A percentile compares a stretch with the other conserved stretches of the same genome.
These are phyloP conservation scores for Cercospora sojina DNA, from an alignment of 2,329 filamentous ascomycete genomes.

Conservation along the genomic window DNA sequence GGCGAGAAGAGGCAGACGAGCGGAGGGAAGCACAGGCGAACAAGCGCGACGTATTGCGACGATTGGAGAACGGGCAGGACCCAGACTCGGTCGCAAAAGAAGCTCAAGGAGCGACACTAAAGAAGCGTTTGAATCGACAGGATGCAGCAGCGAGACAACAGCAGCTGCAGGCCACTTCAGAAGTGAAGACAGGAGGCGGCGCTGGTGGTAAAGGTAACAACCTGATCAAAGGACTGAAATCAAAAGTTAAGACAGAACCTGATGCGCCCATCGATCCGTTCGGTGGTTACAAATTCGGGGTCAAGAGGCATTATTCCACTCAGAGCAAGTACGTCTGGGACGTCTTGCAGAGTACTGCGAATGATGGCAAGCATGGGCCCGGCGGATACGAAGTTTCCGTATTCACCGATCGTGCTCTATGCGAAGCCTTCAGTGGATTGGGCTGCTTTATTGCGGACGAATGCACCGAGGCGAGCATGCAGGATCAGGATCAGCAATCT, in stretches of 20 bases:
- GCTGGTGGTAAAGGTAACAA: constrained; percentile 37
- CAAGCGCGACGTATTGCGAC: constrained; percentile 67
- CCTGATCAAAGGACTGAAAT: constrained; percentile 77
- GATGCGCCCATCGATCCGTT: constrained; percentile 87
- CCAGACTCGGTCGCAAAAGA: constrained; percentile 54
- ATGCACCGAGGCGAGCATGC: background rate
- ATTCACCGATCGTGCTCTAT: constrained; percentile 76
- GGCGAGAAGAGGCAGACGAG: constrained; percentile 69
- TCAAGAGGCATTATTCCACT: constrained; percentile 67
- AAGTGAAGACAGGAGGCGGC: constrained; percentile 24
- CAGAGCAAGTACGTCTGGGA: constrained; percentile 71
- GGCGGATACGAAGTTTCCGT: constrained; percentile 83
- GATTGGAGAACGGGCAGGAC: constrained; percentile 63
- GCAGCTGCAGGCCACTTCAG: constrained; percentile 47
- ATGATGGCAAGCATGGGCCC: constrained; percentile 65
- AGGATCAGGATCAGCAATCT: background rate
- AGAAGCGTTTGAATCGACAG: constrained; percentile 67
- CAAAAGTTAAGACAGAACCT: constrained; percentile 55
- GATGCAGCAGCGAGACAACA: constrained; percentile 46
- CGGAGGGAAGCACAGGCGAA: constrained; percentile 62
- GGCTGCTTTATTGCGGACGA: constrained; percentile 68
- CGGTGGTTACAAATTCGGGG: constrained; percentile 66
- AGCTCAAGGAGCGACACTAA: constrained; percentile 61
- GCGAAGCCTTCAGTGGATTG: constrained; percentile 86
- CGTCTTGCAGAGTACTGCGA: constrained; percentile 66